phyloP scores from a whole-genome alignment of 352 stramenopile genomes.

The Globisporangium viniferum region DNA sequence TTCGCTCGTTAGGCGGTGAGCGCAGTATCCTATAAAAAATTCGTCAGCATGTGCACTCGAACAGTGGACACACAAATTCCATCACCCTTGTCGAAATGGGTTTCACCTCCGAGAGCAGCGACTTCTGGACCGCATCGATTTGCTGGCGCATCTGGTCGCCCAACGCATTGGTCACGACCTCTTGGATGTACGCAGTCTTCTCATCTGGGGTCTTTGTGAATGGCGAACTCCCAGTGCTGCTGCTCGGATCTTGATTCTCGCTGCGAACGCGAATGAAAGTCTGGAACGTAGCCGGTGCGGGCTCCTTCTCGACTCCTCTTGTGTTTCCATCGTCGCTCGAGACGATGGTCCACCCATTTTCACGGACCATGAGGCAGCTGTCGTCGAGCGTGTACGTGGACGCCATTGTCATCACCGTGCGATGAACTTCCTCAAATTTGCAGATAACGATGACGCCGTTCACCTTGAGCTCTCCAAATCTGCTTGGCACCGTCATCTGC shows the following conservation, averaged over 20 bases:
- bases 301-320: background rate
- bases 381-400: background rate
- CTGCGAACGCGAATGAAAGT: background rate
- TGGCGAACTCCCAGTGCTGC: background rate
- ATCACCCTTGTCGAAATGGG: background rate
- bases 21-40: no score
- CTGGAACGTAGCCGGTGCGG: background rate
- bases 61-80: background rate
- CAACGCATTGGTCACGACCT: conserved; percentile 5
- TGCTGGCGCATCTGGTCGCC: conserved; percentile 8
- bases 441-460: background rate
- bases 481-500: background rate
- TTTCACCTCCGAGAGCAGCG: background rate
- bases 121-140: background rate
- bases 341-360: background rate
- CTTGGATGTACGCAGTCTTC: background rate
- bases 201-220: background rate
- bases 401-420: background rate
- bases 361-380: background rate
- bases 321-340: background rate
- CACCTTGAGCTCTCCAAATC: background rate
- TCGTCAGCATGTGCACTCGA: background rate
- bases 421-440: background rate
- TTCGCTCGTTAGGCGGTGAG: no score
- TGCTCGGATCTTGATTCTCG: background rate